These are phyloP conservation scores for Pseudoneurospora amorphoporcata DNA, from an alignment of 495 filamentous ascomycete species.

Conservation along the genomic window DNA sequence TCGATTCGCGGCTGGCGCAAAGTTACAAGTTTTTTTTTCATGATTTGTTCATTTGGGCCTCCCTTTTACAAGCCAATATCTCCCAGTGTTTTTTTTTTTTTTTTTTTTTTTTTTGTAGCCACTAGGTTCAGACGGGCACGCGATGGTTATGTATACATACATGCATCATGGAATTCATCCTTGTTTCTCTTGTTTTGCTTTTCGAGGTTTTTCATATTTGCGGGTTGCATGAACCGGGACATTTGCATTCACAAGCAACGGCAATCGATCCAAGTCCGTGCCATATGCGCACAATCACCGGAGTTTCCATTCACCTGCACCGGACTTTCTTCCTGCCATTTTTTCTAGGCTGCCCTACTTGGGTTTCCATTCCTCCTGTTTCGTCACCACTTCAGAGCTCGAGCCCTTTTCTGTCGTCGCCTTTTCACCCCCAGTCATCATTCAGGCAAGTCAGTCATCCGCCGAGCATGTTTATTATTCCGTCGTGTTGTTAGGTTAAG, in stretches of 20 bases:
- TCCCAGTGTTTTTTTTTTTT: not conserved
- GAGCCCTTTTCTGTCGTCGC: not conserved
- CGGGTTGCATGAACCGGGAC: not conserved
- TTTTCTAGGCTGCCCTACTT: not conserved
- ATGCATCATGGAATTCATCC: not conserved
- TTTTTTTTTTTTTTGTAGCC: not conserved
- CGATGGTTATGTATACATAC: not conserved
- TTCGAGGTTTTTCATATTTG: not conserved
- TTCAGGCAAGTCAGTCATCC: not conserved
- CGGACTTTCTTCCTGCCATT: not conserved
- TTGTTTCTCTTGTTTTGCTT: not conserved
- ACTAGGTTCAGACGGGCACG: not conserved
- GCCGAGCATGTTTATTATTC: not conserved
- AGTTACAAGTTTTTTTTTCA: not conserved
- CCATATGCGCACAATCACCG: not conserved
- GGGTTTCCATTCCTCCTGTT: not conserved
- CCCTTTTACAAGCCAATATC: not conserved
- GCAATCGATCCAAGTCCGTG: not conserved
- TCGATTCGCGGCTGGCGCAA: constrained; percentile 32
- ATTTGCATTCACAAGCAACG: not conserved
- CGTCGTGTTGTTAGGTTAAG: not conserved
- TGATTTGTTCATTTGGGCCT: not conserved
- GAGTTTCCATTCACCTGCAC: not conserved
- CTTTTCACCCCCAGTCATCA: not conserved
- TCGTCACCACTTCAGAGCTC: not conserved